A percentile compares a stretch with the other conserved stretches of the same genome.
These are phyloP conservation scores for Glebionis coronaria DNA, from an alignment of 129 eudicot species.

Conservation along the genomic window DNA sequence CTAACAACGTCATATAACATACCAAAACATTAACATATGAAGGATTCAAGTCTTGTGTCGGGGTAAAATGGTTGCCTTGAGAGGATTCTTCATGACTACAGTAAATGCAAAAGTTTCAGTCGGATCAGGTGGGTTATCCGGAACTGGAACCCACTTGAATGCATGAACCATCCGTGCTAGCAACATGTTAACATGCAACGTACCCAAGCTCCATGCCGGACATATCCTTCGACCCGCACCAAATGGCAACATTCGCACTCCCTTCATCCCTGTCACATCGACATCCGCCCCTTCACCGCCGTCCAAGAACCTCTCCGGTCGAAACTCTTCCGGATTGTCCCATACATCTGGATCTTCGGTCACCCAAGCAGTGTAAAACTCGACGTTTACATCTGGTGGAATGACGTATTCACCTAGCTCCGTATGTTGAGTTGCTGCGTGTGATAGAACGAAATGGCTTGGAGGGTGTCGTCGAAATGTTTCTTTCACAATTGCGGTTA, in stretches of 20 bases:
- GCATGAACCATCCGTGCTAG: constrained; percentile 91
- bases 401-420: constrained; percentile 79
- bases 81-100: constrained; percentile 85
- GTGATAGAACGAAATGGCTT: constrained; percentile 84
- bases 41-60: constrained; percentile 30
- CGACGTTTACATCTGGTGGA: constrained; percentile 75
- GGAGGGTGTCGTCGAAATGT: constrained; percentile 91
- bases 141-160: constrained; percentile 74
- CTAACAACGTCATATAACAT: no score
- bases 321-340: constrained; percentile 65
- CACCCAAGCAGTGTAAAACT: constrained; percentile 89
- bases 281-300: constrained; percentile 89
- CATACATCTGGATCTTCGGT: constrained; percentile 80
- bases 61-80: constrained; percentile 74
- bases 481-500: constrained; percentile 73
- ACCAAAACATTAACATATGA: not conserved
- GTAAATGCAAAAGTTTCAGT: constrained; percentile 95
- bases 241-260: constrained; percentile 80
- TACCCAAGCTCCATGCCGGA: constrained; percentile 87
- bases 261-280: constrained; percentile 78
- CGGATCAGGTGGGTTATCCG: constrained; percentile 86
- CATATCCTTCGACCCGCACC: constrained; percentile 93
- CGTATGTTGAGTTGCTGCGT: constrained; percentile 62
- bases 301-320: constrained; percentile 76
- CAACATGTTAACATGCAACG: constrained; percentile 65